phyloP scores from a whole-genome alignment of 108 stramenopile genomes.

The Cyclotella sp. region DNA sequence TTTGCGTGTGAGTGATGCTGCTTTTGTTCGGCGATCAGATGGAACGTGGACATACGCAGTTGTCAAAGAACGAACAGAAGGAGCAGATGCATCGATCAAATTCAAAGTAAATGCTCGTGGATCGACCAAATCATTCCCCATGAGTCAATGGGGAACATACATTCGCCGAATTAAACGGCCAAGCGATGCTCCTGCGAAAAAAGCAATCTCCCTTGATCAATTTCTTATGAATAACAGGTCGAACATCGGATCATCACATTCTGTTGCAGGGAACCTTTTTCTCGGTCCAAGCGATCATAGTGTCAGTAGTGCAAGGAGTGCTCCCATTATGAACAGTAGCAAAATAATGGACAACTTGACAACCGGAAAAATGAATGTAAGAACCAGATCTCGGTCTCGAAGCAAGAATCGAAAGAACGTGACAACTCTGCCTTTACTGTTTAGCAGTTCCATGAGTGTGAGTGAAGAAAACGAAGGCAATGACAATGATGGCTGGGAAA shows the following conservation, averaged over 20 bases:
- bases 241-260: conserved; percentile 29
- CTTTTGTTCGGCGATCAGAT: conserved; percentile 51
- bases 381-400: conserved; percentile 29
- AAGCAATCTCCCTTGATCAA: conserved; percentile 20
- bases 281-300: conserved; percentile 27
- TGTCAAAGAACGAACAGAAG: conserved; percentile 37
- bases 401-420: conserved; percentile 31
- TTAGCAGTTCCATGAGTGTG: conserved; percentile 54
- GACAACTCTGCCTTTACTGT: conserved; percentile 45
- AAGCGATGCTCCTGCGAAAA: conserved; percentile 17
- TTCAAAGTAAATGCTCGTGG: conserved; percentile 51
- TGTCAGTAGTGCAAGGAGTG: conserved; percentile 36
- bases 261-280: conserved; percentile 25
- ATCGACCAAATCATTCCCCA: conserved; percentile 48
- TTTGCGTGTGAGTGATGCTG: conserved; percentile 36
- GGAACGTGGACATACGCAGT: conserved; percentile 54
- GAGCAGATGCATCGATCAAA: conserved; percentile 26
- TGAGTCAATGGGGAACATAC: conserved; percentile 43
- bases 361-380: conserved; percentile 47
- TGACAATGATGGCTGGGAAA: conserved; percentile 47
- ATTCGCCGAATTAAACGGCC: conserved; percentile 27
- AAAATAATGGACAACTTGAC: conserved; percentile 32
- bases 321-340: conserved; percentile 26
- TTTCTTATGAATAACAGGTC: conserved; percentile 26
- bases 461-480: conserved; percentile 52